Base-by-base conservation (phyloP, 176 grass and related monocot genomes). In the Eleusine indica region DNA sequence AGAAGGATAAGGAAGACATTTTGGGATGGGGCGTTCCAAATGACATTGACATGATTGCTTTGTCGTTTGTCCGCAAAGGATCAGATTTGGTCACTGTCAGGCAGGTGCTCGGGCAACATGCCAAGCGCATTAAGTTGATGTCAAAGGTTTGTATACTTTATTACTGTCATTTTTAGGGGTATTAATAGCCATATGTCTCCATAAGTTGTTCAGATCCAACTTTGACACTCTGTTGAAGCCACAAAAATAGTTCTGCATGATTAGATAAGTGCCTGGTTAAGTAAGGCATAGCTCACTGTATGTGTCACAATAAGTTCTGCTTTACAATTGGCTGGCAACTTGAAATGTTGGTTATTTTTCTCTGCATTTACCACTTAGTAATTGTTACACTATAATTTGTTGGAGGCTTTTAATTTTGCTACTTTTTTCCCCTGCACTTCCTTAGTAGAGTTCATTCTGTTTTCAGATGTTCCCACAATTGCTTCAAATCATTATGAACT, bases 1-100 rank as follows among this genome's bases (percentile, higher is more conserved):
- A 97, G 57, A 97, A 97, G 74, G 94, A 97, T 53, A 91, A 89
- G 57, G 94, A 97, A 82, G 94, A 94, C 65, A 94, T 97, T 75
- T 76, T 97, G 80, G 88, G 19, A 64, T 94, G 94, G 94, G 94
- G 94, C 30, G 90, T 97, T 51, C 92, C 92, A 11, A 97, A 97
- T 74, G 85, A 94, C 58, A 94, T 97, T 35, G 94, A 97, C 72
- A 94, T 97, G 62, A 97, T 97, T 66, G 94, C 94, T 21, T 79
- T 97, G 19, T 97, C 94, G 0, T 97, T 97, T 84, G 94, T 97
- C 56, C 92, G 94, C 22, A 97, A 97, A 84, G 94, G 94, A 69
- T 97, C 92, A 18, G 94, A 97, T 92, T 86, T 97, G 66, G 94
- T 97, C 57, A 94, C 42, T 21, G 94, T 97, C 19, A 79, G 86